Conservation (phyloP, 306 rosid species). For the Vicia sativa region DNA sequence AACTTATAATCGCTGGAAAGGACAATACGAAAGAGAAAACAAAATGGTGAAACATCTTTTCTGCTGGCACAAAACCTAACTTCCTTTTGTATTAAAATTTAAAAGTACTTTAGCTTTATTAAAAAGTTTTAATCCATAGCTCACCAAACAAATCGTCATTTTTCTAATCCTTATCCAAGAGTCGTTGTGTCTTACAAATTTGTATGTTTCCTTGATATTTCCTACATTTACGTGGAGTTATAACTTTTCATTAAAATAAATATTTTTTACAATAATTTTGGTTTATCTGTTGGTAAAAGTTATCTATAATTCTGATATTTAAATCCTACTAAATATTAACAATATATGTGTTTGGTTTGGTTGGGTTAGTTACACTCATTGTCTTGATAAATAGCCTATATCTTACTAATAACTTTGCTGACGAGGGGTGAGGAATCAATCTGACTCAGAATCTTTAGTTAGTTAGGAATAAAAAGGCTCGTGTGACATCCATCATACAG, state of each 20-base stretch:
- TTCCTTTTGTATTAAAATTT: conserved; percentile 1
- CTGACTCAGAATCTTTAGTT: conserved; percentile 8
- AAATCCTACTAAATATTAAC: no score
- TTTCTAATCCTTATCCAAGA: conserved; percentile 32
- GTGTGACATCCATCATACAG: conserved; percentile 1
- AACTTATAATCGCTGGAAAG: conserved; percentile 1
- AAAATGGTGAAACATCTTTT: conserved; percentile 28
- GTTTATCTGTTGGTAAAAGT: no score
- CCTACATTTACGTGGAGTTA: background rate
- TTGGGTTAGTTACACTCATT: no score
- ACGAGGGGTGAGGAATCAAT: background rate
- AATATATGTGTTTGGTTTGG: no score
- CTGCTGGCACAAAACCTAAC: conserved; percentile 38
- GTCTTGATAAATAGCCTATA: background rate
- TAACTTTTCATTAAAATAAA: background rate
- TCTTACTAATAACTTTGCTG: conserved; percentile 14
- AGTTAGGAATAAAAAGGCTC: background rate
- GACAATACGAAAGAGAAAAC: conserved; percentile 13
- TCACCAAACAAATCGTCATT: conserved; percentile 13
- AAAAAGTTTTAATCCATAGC: conserved; percentile 18
- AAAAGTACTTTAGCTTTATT: conserved; percentile 15
- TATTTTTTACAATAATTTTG: no score
- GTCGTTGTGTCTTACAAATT: background rate
- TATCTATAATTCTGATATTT: no score
- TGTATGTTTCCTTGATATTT: conserved; percentile 7